Evolutionary conservation across 176 grass and related monocot species (phyloP), one percentile per base, ranked within the genome.

Genomic region (Oryza australiensis): DNA sequence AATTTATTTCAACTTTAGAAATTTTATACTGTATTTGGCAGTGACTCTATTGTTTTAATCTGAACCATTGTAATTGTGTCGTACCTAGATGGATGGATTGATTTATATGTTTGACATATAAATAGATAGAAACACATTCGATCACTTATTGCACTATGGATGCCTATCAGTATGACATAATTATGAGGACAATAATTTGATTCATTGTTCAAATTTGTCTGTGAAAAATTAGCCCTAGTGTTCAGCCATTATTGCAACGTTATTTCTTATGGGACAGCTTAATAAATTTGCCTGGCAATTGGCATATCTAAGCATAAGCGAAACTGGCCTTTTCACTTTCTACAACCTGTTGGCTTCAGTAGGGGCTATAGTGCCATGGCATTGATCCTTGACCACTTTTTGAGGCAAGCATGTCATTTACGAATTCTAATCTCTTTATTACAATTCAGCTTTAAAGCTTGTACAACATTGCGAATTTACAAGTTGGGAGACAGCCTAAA

Each of bases 271-370:
- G 40, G 11, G 22, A 62, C 77, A 35, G 4, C 53, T 59, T 59
- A 59, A 59, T 85, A 14, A 75, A 51, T 40, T 55, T 49, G 16
- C 16, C 53, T 24, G 13, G 27, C 5, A 22, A 22, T 53, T 53
- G 14, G 49, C 55, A 79, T 23, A 64, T 35, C 2, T 26, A 69
- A 38, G 45, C 49, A 62, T 72, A 71, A 6, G 14, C 5, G 1
- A 26, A 60, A 22, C 49, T 81, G 13, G 51, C 78, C 65, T 79
- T 79, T 59, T 53, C 18, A 53, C 49, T 53, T 53, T 53, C 49
- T 33, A 88, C 69, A 69, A 80, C 64, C 38, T 75, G 32, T 38
- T 69, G 70, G 40, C 55, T 51, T 89, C 64, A 75, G 63, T 66
- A 80, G 65, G 70, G 13, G 40, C 57, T 51, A 37, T 14, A 75